Evolutionary conservation across 768 basidiomycete genomes (phyloP).

Genomic region (Leucosporidium creatinivorum): DNA sequence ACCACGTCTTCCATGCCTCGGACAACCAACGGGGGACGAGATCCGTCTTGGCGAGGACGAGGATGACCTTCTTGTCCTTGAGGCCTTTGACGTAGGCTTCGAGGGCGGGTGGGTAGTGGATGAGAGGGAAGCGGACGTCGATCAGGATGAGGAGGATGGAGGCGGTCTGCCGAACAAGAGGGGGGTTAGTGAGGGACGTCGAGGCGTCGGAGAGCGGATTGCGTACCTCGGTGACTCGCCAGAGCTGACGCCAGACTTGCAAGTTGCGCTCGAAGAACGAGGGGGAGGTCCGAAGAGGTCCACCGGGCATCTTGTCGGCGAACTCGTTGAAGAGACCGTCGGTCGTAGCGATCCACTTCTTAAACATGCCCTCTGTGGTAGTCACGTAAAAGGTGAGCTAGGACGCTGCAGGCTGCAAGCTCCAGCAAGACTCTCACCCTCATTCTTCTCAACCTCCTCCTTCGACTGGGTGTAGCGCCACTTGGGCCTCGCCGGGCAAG

Average conservation of each 20-base stretch:
- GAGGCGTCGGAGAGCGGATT: conserved; percentile 72
- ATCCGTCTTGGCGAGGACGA: conserved; percentile 83
- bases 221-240: conserved; percentile 88
- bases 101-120: conserved; percentile 80
- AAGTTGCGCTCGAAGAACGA: conserved; percentile 70
- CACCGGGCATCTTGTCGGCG: conserved; percentile 38
- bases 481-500: conserved; percentile 65
- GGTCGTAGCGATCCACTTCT: conserved; percentile 65
- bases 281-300: conserved; percentile 4
- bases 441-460: conserved; percentile 80
- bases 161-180: background rate
- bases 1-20: conserved; percentile 53
- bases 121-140: conserved; percentile 61
- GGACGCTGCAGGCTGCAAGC: too few relatives aligned
- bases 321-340: conserved; percentile 55
- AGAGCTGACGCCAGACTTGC: conserved; percentile 94
- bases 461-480: conserved; percentile 83
- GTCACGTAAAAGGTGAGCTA: background rate
- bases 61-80: conserved; percentile 49
- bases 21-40: conserved; percentile 63
- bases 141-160: background rate
- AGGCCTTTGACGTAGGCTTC: conserved; percentile 52
- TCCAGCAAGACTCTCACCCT: conserved; percentile 40
- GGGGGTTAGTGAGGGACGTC: conserved; percentile 52
- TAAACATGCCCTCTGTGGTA: conserved; percentile 59